Base-by-base conservation (phyloP, 2,329 filamentous ascomycete genomes). In the Colletotrichum abscissum region DNA sequence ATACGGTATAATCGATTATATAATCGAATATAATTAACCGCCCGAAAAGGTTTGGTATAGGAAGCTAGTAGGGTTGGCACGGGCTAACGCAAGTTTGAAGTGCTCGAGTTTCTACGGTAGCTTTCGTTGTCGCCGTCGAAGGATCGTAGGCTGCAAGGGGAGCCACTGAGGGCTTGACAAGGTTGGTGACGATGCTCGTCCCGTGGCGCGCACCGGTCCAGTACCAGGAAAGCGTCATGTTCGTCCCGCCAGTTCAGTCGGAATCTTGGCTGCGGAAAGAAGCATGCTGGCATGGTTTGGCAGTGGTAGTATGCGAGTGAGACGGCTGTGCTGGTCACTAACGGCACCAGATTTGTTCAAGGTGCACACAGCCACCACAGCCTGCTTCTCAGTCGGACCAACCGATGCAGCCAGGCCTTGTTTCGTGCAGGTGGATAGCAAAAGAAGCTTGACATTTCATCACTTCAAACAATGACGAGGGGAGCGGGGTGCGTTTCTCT, bases 101-200 rank as follows among this genome's bases (percentile, higher is more conserved):
- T 26, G 24, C 24, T 26, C 24, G 24, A 26, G 24, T 26, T 26
- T 26, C 24, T 26, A 26, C 3, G 22, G n/a, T n/a, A n/a, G 19
- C 66, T 54, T 46, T 65, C n/a, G 26, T 30, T n/a, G 33, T 24
- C n/a, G 26, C 38, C 42, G 42, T n/a, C 26, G 56, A 73, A 62
- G 70, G 70, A 73, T 70, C 3, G 55, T 55, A 56, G 46, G 46
- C 55, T 73, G 71, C 71, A 66, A 66, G 67, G 70, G 67, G 62
- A 60, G 67, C 70, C 70, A 70, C 28, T 46, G 57, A 67, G 24
- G 67, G 62, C 42, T 54, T n/a, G 33, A 56, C 46, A 59, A 49
- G 38, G 52, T 49, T 52, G 30, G 7, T 26, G 66, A 35, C 58
- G 58, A 60, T 24, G 54, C n/a, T 14, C 19, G 26, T 59, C 63